Percentiles rank a stretch among this genome's conserved stretches.
These are phyloP conservation scores for Acarospora socialis DNA, from an alignment of 2,329 filamentous ascomycete genomes.

Conservation along the genomic window DNA sequence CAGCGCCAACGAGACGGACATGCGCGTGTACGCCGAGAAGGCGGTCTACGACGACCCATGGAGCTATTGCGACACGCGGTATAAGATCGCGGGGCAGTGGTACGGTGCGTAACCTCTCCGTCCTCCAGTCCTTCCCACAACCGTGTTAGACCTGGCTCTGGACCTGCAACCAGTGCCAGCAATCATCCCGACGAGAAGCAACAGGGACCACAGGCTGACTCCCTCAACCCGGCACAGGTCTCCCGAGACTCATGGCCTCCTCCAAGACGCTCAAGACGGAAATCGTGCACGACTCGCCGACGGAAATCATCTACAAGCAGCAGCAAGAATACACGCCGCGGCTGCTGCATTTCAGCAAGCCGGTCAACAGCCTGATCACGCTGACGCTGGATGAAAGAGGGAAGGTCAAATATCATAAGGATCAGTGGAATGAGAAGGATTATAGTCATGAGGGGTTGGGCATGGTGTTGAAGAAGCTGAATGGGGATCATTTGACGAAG, in stretches of 20 bases:
- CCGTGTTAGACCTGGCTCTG: too few species aligned
- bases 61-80: constrained; percentile 36
- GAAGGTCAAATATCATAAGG: constrained; percentile 35
- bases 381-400: constrained; percentile 26
- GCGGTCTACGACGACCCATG: constrained; percentile 35
- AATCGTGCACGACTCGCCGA: constrained; percentile 24
- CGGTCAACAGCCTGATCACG: constrained; percentile 28
- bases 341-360: constrained; percentile 23
- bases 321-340: constrained; percentile 34
- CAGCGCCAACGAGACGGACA: constrained; percentile 33
- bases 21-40: constrained; percentile 34
- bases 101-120: constrained; percentile 22
- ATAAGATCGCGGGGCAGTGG: constrained; percentile 39
- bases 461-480: constrained; percentile 35
- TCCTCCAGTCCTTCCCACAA: neutral
- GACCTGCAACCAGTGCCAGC: too few species aligned
- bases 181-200: neutral
- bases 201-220: neutral
- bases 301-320: constrained; percentile 34
- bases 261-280: constrained; percentile 29
- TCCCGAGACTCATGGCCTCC: constrained; percentile 29
- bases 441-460: constrained; percentile 33
- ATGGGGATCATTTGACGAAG: constrained; percentile 33
- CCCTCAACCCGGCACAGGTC: constrained; percentile 16
- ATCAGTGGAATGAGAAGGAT: constrained; percentile 37